Base-by-base conservation (phyloP, 2,329 filamentous ascomycete genomes). In the Blumeria graminis region DNA sequence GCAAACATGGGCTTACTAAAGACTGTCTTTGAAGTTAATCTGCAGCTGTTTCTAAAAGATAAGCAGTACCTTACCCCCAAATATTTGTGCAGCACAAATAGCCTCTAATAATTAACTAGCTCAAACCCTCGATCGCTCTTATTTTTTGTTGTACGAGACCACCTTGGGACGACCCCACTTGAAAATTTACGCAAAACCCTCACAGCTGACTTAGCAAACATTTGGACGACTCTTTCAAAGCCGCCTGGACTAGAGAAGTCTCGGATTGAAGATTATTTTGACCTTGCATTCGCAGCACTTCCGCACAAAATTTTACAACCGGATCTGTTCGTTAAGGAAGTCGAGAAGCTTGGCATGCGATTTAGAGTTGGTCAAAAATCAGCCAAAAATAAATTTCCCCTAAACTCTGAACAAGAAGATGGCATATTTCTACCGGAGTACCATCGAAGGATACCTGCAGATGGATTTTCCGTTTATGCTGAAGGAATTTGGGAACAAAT, bases 1-100 rank as follows among this genome's bases (percentile, higher is more conserved):
- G 92, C 92, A 64, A 98, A 98, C 69, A 98, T 98, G 92, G 92
- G 92, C 8, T 71, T 98, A 64, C 74, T 98, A 65, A 98, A 98
- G 76, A 98, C 93, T 0, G 92, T 98, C 3, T 98, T 98, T 64
- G 92, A 98, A 72, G 92, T 98, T 69, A 98, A 98, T 68, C 69
- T 98, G 67, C 90, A 96, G 70, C 75, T 98, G 33, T 98, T 98
- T 70, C 74, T 96, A 63, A 95, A 95, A 72, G 89, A 95, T 68
- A 88, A 82, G 69, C 86, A 87, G 84, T 90, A 76, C 65, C 81
- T 72, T 41, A 43, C 16, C 16, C 38, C 51, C 33, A 6, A 16
- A 55, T 32, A 51, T 8, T 1, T 46, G 22, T 16, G 41, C 41
- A 16, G 22, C 41, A 16, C 22, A 18, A 22, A 16, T 54, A 35